These are phyloP conservation scores for Pichia sp. DNA, from an alignment of 1,139 yeast genomes.

Conservation along the genomic window DNA sequence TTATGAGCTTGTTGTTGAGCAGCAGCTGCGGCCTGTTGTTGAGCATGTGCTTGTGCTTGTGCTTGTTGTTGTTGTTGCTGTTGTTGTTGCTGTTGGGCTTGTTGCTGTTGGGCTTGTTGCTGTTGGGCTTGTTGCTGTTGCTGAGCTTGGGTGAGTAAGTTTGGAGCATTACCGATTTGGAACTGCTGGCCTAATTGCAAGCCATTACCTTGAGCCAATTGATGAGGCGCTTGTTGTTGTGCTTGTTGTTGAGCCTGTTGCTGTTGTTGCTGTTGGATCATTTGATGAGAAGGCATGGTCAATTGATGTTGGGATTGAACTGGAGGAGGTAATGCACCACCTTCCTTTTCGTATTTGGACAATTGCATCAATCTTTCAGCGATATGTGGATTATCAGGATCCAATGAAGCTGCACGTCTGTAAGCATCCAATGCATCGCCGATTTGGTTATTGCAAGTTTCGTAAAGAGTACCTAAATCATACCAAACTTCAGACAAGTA, in stretches of 20 bases:
- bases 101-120: constrained; percentile 1
- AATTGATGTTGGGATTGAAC: constrained; percentile 46
- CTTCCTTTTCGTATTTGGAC: constrained; percentile 71
- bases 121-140: constrained; percentile 10
- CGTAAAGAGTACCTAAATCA: constrained; percentile 94
- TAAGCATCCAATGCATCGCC: constrained; percentile 96
- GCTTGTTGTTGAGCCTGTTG: constrained; percentile 31
- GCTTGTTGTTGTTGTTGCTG: constrained; percentile 3
- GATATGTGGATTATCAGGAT: constrained; percentile 92
- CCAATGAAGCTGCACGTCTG: constrained; percentile 92
- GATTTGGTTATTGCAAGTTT: constrained; percentile 94
- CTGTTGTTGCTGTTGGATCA: constrained; percentile 33
- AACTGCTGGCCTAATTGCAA: constrained; percentile 26
- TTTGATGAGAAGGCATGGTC: constrained; percentile 33
- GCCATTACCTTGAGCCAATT: constrained; percentile 17
- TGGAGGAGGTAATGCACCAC: constrained; percentile 68
- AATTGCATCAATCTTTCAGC: constrained; percentile 89
- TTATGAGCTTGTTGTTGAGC: not conserved
- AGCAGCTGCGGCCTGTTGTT: constrained; percentile 6
- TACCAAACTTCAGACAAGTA: constrained; percentile 98
- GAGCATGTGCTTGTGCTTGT: constrained; percentile 7
- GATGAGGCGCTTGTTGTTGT: constrained; percentile 25
- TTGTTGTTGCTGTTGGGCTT: constrained; percentile 5
- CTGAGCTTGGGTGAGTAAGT: constrained; percentile 4
- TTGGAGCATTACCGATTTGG: constrained; percentile 22